These are phyloP conservation scores for Royoungia palumana DNA, from an alignment of 768 basidiomycete species.

Conservation along the genomic window DNA sequence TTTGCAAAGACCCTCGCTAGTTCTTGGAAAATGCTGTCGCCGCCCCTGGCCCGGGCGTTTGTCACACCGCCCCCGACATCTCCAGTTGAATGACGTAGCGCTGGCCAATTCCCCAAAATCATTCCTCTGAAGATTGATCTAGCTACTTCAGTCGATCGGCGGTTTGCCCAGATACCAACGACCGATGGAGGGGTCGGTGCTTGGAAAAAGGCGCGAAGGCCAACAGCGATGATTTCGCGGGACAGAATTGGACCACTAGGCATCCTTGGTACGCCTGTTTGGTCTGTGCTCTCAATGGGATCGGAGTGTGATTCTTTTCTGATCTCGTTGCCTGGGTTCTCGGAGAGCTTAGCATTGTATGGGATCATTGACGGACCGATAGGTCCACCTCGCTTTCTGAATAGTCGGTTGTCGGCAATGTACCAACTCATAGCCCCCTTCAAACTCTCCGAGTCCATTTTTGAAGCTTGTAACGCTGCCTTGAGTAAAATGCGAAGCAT, in stretches of 20 bases:
- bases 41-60: conserved; percentile 11
- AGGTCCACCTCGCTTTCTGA: conserved; percentile 14
- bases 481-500: conserved; percentile 62
- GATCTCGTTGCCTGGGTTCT: not conserved
- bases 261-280: not conserved
- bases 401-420: conserved; percentile 18
- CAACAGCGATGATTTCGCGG: conserved; percentile 7
- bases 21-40: conserved; percentile 20
- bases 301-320: not conserved
- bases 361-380: conserved; percentile 9
- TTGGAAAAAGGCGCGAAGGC: conserved; percentile 14
- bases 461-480: conserved; percentile 51
- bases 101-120: conserved; percentile 56
- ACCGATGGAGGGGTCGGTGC: conserved; percentile 27
- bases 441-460: conserved; percentile 48
- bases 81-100: conserved; percentile 33
- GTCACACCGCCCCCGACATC: conserved; percentile 35
- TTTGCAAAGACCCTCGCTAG: conserved; percentile 14
- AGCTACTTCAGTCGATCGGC: conserved; percentile 46
- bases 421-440: conserved; percentile 44
- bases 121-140: conserved; percentile 52
- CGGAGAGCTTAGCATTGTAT: not conserved
- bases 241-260: not conserved
- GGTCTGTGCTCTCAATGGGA: not conserved
- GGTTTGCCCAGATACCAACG: conserved; percentile 44